phyloP scores from a whole-genome alignment of 2,329 filamentous ascomycete species.

The Fusarium xyrophilum region DNA sequence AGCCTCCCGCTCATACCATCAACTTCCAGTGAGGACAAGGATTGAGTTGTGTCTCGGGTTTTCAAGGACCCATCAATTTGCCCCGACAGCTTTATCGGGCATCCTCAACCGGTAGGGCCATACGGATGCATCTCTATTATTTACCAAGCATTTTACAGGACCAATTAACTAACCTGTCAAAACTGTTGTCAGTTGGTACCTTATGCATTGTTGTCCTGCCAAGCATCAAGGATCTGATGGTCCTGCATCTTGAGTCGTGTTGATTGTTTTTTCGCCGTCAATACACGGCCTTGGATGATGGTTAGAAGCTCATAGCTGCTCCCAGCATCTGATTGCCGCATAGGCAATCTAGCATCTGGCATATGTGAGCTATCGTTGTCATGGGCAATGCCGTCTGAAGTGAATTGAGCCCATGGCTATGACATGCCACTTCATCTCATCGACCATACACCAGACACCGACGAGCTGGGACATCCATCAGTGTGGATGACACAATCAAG shows the following conservation, averaged over 20 bases:
- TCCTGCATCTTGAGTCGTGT: constrained; percentile 19
- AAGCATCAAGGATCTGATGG: constrained; percentile 24
- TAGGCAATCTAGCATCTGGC: constrained; percentile 20
- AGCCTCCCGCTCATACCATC: constrained; percentile 25
- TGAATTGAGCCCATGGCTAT: background rate
- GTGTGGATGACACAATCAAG: constrained; percentile 5
- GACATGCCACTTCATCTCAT: background rate
- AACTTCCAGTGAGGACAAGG: constrained; percentile 18
- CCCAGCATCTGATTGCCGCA: constrained; percentile 25
- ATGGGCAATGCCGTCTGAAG: background rate
- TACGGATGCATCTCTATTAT: constrained; percentile 18
- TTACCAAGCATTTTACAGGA: constrained; percentile 3
- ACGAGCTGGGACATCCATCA: background rate
- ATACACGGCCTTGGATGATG: background rate
- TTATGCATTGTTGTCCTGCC: constrained; percentile 30
- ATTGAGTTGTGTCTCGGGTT: constrained; percentile 23
- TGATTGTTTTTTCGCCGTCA: constrained; percentile 24
- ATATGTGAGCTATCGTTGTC: constrained; percentile 10
- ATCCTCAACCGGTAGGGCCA: constrained; percentile 29
- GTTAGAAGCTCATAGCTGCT: constrained; percentile 5
- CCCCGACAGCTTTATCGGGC: constrained; percentile 16
- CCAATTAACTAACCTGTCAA: constrained; percentile 5
- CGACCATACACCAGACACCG: constrained; percentile 2
- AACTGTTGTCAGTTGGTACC: constrained; percentile 8
- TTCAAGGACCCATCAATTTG: constrained; percentile 14